A percentile compares a stretch with the other conserved stretches of the same genome.
phyloP scores from a whole-genome alignment of 148 eudicot genomes.

The Dianthus caryophyllus region DNA sequence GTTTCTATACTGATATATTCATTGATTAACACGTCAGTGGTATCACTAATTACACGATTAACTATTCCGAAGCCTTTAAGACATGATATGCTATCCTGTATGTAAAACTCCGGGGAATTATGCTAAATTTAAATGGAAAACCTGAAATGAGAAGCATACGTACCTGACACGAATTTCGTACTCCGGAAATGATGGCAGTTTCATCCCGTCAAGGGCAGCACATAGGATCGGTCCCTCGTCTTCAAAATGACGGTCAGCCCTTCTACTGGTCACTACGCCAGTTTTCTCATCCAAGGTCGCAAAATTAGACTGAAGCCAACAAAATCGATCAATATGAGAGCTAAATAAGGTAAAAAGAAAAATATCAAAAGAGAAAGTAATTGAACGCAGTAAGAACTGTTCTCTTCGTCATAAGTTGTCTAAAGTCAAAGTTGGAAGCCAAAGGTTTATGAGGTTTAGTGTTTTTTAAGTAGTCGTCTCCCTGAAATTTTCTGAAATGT shows the following conservation, averaged over 20 bases:
- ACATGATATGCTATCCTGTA: background rate
- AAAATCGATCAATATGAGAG: conserved; percentile 7
- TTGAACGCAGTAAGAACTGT: background rate
- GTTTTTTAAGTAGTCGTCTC: too few relatives aligned
- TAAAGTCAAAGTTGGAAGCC: too few relatives aligned
- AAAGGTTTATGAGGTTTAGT: too few relatives aligned
- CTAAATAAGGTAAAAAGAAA: background rate
- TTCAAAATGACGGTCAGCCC: conserved; percentile 98
- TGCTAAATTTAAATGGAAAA: background rate
- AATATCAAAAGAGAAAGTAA: background rate
- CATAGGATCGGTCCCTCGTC: conserved; percentile 97
- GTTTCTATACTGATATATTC: background rate
- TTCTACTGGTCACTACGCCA: conserved; percentile 80
- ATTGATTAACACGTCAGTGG: background rate
- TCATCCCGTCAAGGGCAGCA: conserved; percentile 90
- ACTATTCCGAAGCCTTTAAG: background rate
- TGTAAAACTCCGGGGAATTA: background rate
- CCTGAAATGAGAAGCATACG: conserved; percentile 22
- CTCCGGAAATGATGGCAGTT: conserved; percentile 76
- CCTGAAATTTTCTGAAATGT: too few relatives aligned
- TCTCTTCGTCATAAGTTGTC: too few relatives aligned
- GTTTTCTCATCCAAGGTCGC: conserved; percentile 87
- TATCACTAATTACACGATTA: background rate
- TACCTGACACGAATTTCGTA: conserved; percentile 97
- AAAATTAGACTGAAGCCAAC: conserved; percentile 71